Conservation (phyloP, 2,329 filamentous ascomycete species). For the Ceratocystis colombiana region DNA sequence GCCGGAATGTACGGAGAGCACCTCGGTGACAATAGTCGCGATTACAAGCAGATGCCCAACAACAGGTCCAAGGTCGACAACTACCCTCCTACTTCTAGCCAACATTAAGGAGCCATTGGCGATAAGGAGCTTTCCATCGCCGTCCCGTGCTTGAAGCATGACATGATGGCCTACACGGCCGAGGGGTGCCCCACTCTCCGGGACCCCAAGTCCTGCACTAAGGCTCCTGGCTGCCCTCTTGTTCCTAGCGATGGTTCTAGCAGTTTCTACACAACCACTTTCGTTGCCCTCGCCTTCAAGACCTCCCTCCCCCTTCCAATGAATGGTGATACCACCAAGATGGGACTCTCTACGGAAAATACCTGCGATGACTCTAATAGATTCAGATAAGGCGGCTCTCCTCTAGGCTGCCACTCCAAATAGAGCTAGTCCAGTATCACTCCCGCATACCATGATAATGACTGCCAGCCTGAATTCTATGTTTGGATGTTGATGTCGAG, state of each 20-base stretch:
- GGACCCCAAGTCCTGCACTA: conserved; percentile 33
- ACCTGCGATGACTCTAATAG: not conserved
- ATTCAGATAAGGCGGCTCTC: conserved; percentile 42
- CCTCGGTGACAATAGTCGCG: conserved; percentile 54
- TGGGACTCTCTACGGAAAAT: not conserved
- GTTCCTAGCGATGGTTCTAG: conserved; percentile 41
- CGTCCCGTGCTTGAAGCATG: conserved; percentile 52
- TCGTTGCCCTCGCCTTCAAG: not conserved
- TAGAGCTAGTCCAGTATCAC: conserved; percentile 32
- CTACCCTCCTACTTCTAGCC: conserved; percentile 50
- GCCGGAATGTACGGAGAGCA: conserved; percentile 57
- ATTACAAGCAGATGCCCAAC: conserved; percentile 58
- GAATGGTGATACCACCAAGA: not conserved
- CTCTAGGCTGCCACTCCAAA: conserved; percentile 45
- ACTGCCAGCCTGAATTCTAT: not conserved
- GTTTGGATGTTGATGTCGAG: not conserved
- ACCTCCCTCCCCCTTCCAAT: not conserved
- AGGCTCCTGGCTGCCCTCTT: conserved; percentile 46
- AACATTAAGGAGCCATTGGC: conserved; percentile 50
- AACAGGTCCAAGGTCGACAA: conserved; percentile 52
- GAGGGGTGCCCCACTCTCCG: conserved; percentile 48
- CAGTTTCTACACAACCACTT: not conserved
- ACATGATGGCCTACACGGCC: conserved; percentile 57
- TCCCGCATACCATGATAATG: not conserved
- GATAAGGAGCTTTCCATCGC: conserved; percentile 52